Evolutionary conservation across 2,329 filamentous ascomycete species (phyloP).

Genomic region (Keithomyces neogunnii): DNA sequence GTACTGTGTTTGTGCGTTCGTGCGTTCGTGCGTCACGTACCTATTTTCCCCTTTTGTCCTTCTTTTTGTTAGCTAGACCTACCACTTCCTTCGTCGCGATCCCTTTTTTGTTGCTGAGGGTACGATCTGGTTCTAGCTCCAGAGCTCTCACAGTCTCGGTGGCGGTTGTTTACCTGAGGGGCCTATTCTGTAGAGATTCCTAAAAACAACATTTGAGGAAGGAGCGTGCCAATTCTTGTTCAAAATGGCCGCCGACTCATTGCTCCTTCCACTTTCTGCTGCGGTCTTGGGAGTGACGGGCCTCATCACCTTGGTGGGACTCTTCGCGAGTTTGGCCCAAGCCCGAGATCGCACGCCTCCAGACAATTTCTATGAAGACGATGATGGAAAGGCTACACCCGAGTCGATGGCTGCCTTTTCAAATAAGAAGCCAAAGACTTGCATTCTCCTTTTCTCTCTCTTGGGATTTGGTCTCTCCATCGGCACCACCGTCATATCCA

Average conservation of each 20-base stretch:
- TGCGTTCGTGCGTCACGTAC: neutral
- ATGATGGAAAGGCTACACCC: conserved; percentile 59
- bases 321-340: conserved; percentile 25
- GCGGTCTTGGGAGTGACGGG: conserved; percentile 25
- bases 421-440: conserved; percentile 45
- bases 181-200: conserved; percentile 1
- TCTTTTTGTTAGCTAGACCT: too few relatives aligned
- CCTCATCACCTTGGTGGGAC: conserved; percentile 28
- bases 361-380: conserved; percentile 54
- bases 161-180: neutral
- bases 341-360: conserved; percentile 25
- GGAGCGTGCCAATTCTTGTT: neutral
- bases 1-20: neutral
- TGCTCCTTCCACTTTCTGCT: conserved; percentile 19
- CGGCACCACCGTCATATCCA: conserved; percentile 45
- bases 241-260: conserved; percentile 5
- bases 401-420: conserved; percentile 57
- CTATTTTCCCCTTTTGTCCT: neutral
- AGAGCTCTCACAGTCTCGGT: neutral
- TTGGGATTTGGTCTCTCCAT: conserved; percentile 48
- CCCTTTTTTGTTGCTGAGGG: neutral
- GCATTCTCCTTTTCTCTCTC: conserved; percentile 44
- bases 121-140: neutral
- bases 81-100: neutral
- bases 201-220: neutral